These are phyloP conservation scores for Nannochloris sp. DNA, from an alignment of 139 green algal species.

Conservation along the genomic window DNA sequence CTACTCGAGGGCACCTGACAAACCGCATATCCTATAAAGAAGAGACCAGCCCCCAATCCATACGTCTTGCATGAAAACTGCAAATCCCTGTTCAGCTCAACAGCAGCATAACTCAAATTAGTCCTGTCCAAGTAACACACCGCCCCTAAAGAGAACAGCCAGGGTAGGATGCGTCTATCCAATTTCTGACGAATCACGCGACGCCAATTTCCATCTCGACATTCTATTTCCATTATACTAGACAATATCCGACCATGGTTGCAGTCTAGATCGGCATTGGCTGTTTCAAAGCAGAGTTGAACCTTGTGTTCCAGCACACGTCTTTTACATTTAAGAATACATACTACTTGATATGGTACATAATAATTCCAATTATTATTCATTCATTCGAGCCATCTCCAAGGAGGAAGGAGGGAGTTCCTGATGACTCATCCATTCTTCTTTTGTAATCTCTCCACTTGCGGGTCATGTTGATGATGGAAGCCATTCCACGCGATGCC, in stretches of 20 bases:
- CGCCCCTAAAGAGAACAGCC: constrained; percentile 32
- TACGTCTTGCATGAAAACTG: constrained; percentile 52
- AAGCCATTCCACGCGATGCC: not conserved
- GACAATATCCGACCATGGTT: not conserved
- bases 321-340: too few relatives aligned
- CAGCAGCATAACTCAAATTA: constrained; percentile 62
- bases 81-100: constrained; percentile 55
- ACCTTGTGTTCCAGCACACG: too few relatives aligned
- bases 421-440: constrained; percentile 6
- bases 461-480: constrained; percentile 14
- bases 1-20: constrained; percentile 56
- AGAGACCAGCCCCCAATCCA: constrained; percentile 60
- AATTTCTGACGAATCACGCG: not conserved
- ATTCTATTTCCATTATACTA: not conserved
- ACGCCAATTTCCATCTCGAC: not conserved
- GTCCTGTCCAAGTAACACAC: constrained; percentile 65
- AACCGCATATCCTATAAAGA: constrained; percentile 65
- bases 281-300: too few relatives aligned
- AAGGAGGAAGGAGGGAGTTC: not conserved
- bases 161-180: constrained; percentile 17
- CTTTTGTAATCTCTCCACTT: constrained; percentile 32
- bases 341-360: too few relatives aligned
- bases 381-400: not conserved
- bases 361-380: not conserved
- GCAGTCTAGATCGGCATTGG: too few relatives aligned